Evolutionary conservation across 768 basidiomycete genomes (phyloP), one percentile per base, ranked within the genome.

Genomic region (Phanerochaete sordida): DNA sequence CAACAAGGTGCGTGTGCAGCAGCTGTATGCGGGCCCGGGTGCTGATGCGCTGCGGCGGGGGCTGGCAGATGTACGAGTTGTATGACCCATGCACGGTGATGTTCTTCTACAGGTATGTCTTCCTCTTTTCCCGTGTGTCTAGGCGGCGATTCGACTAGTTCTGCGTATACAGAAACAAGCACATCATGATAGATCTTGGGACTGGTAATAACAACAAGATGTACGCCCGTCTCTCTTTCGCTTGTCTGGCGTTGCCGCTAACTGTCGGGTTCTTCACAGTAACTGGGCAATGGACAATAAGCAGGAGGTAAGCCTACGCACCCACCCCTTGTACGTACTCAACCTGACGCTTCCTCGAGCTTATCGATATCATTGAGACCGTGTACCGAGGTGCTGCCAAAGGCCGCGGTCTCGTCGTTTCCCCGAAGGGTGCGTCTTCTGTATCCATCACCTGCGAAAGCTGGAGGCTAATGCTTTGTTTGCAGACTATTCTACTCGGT

Each of bases 191-290:
- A 69, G 97, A 98, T 84, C 77, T 98, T 65, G 95, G 95, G n/a
- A 98, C 95, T 52, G 95, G 95, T 80, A 97, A 98, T 75, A 98
- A 98, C 76, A 98, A 98, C 77, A 98, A 98, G 79, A 97, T 97
- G 95, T 95, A 59, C 64, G 93, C 79, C 3, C 43, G 35, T 24
- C 43, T 43, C 13, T 23, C 47, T 48, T 5, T 28, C 31, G 13
- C 47, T 51, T 45, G 45, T 23, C n/a, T 45, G 27, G 9, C 37
- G 46, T 27, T 21, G 43, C 13, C 28, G 15, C 50, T 62, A 28
- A 63, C 59, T 37, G 26, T 24, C 39, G 48, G 21, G 5, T n/a
- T 4, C 28, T n/a, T 23, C 31, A 21, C 66, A 98, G 97, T 74
- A 98, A 98, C 73, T 98, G 97, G 97, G 87, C 96, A 19, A 97